Base-by-base conservation (phyloP, 345 rosid genomes). In the Corchorus olitorius region DNA sequence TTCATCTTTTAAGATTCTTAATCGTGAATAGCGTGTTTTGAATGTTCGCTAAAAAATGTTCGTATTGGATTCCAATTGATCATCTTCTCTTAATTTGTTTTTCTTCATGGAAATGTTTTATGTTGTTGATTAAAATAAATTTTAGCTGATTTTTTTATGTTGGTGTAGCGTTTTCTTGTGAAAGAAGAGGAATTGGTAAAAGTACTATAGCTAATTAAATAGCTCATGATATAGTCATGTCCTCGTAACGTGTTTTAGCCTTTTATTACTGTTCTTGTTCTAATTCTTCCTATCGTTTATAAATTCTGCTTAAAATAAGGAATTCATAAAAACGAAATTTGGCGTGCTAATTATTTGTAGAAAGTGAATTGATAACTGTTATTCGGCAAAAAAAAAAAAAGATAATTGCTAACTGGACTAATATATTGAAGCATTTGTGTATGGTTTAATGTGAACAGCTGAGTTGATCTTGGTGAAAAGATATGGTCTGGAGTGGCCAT, bases 401-500 rank as follows among this genome's bases (percentile, higher is more conserved):
- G 27, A 27, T 27, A 27, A 27, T 27, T 27, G 58, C 27, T 9
- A 34, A 34, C 48, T 39, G 17, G 17, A 8, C 45, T 70, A 54
- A 43, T 61, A 16, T 64, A 27, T 65, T 64, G 22, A 52, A 22
- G 56, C 20, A 46, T 48, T 49, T 68, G 20, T 17, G 33, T 15
- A 55, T 62, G 46, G 43, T 78, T 68, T 75, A 73, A 1, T 16
- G 49, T 65, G 54, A 80, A 34, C 72, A 69, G 85, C 17, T 59
- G 54, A 20, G 33, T 70, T 76, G 54, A 61, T 71, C 27, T 73
- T 3, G 66, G 46, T 17, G 9, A 16, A 19, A 55, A 62, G 75
- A 48, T 75, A 83, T 80, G 85, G 79, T 48, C 72, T 43, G 82
- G 80, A 22, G 60, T 71, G 77, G 59, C 53, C 50, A 56, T 70